Percentiles rank a stretch among this genome's conserved stretches.
Conservation (phyloP, 306 rosid genomes). For the Mimosa bimucronata region DNA sequence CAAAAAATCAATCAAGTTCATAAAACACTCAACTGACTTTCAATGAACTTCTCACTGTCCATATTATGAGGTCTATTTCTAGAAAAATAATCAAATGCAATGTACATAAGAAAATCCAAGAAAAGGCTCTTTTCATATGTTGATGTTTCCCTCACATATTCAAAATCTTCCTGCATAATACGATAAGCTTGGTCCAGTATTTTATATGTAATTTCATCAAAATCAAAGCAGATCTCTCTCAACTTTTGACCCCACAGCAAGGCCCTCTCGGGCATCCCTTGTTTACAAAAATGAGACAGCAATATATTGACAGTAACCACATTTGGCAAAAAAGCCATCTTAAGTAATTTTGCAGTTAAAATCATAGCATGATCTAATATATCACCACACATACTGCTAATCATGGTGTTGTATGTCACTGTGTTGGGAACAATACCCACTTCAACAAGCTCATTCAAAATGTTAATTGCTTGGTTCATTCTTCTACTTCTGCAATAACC, state of each 20-base stretch:
- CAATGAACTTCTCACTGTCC: constrained; percentile 44
- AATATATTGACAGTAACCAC: constrained; percentile 61
- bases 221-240: constrained; percentile 53
- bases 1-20: constrained; percentile 43
- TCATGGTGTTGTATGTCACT: constrained; percentile 69
- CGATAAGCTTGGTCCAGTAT: constrained; percentile 58
- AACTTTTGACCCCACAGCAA: constrained; percentile 77
- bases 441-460: constrained; percentile 65
- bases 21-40: constrained; percentile 37
- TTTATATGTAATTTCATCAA: constrained; percentile 57
- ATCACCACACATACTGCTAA: constrained; percentile 66
- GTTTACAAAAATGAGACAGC: constrained; percentile 73
- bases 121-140: constrained; percentile 59
- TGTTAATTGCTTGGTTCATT: constrained; percentile 57
- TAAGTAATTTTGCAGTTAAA: constrained; percentile 70
- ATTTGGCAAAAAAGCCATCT: constrained; percentile 75
- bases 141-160: constrained; percentile 35
- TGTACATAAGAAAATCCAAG: constrained; percentile 79
- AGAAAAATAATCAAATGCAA: constrained; percentile 65
- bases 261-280: constrained; percentile 80
- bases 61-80: constrained; percentile 47
- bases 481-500: constrained; percentile 59
- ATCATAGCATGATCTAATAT: constrained; percentile 67
- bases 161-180: constrained; percentile 46
- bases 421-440: constrained; percentile 65